Evolutionary conservation across 306 rosid genomes (phyloP).

Genomic region (Chamaecrista fasciculata): DNA sequence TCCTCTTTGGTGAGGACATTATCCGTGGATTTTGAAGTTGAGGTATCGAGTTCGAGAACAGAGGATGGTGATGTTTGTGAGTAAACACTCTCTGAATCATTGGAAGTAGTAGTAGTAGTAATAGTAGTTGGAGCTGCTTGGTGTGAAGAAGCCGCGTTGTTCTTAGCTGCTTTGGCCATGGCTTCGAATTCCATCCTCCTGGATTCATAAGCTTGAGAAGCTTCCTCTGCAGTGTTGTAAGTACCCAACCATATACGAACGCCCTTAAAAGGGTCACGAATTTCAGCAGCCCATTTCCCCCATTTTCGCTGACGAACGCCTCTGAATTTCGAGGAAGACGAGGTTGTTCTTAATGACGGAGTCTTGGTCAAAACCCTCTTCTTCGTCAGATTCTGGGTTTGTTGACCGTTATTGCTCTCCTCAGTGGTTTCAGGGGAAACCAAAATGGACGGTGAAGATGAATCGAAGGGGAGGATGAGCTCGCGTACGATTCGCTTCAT

Average conservation of each 20-base stretch:
- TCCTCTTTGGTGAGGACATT: neutral
- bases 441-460: too few relatives aligned
- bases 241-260: conserved; percentile 76
- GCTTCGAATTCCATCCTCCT: conserved; percentile 48
- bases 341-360: conserved; percentile 24
- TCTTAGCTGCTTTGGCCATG: conserved; percentile 31
- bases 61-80: conserved; percentile 54
- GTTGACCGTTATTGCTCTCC: conserved; percentile 27
- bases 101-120: too few relatives aligned
- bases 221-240: conserved; percentile 64
- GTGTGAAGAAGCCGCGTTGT: neutral
- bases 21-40: conserved; percentile 34
- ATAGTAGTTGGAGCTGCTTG: conserved; percentile 17
- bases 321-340: conserved; percentile 46
- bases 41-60: conserved; percentile 49
- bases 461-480: conserved; percentile 36
- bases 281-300: conserved; percentile 95
- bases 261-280: conserved; percentile 65
- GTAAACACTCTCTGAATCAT: conserved; percentile 35
- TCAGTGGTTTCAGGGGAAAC: conserved; percentile 15
- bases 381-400: neutral
- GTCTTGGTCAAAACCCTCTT: conserved; percentile 37
- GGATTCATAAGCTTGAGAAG: conserved; percentile 58
- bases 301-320: conserved; percentile 83
- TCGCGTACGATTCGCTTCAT: conserved; percentile 43